These are phyloP conservation scores for Fusarium coicis DNA, from an alignment of 2,329 filamentous ascomycete species.

Conservation along the genomic window DNA sequence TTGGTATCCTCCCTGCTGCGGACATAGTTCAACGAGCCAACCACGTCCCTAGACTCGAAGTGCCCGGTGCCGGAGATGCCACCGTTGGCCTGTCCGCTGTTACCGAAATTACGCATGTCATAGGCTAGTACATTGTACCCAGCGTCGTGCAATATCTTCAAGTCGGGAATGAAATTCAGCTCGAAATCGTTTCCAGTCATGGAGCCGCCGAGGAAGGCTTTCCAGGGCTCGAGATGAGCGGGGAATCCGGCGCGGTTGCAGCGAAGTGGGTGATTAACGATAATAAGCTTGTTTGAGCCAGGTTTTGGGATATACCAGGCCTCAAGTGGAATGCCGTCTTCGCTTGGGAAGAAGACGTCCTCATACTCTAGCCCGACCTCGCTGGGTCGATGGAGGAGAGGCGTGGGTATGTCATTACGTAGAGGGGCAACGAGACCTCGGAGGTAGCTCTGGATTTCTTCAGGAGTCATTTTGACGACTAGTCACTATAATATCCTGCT, in stretches of 20 bases:
- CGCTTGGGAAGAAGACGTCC: background rate
- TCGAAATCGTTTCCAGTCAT: background rate
- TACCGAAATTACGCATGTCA: background rate
- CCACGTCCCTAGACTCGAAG: background rate
- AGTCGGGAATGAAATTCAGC: background rate
- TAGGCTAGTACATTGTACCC: background rate
- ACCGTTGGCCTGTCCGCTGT: background rate
- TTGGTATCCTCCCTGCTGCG: background rate
- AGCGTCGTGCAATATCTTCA: background rate
- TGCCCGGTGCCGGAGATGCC: background rate
- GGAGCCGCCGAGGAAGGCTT: background rate
- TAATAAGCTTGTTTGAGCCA: background rate
- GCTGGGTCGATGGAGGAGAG: background rate
- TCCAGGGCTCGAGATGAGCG: background rate
- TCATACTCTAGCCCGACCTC: background rate
- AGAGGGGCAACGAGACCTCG: background rate
- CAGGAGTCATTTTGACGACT: background rate
- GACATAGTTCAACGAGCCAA: background rate
- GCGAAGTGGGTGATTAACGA: background rate
- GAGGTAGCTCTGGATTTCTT: background rate
- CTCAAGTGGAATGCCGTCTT: background rate
- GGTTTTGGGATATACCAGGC: background rate
- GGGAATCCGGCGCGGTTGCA: background rate
- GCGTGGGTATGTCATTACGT: background rate
- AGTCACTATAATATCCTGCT: fast-evolving